Evolutionary conservation across 1,139 yeast species (phyloP), one percentile per base, ranked within the genome.

Genomic region (Yamadazyma diddensiae): DNA sequence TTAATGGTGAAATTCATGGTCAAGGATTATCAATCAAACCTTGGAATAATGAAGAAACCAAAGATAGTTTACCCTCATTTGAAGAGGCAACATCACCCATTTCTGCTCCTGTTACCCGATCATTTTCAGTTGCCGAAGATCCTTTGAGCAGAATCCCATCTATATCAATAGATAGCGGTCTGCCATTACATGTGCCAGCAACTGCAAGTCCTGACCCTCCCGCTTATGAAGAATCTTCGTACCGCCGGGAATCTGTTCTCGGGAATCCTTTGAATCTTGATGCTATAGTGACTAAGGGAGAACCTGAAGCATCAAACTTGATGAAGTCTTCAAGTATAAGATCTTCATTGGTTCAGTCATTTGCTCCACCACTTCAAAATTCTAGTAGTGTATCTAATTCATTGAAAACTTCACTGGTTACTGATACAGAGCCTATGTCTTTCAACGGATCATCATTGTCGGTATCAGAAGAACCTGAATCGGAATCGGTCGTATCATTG

Each of bases 1-100:
- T 26, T 9, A 36, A 39, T 25, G 49, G 49, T 5, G 43, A 37
- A 22, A 38, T 44, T 9, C 33, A 31, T 7, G 49, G 49, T 5
- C 57, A 58, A 33, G 72, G 77, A 2, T 57, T 70, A 35, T 59
- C 69, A 1, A 69, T 72, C 15, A 59, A 50, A 35, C 57, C 55
- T 6, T 53, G 56, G 46, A 24, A 33, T 26, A 49, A 44, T 20
- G 43, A 47, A 6, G 39, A 45, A 6, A 41, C 34, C 11, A 48
- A 39, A 3, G 73, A 64, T 7, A 58, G 50, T 11, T 59, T 76
- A 21, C 85, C 85, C 1, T 60, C 78, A 1, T 79, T 79, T 50
- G 82, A 78, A 48, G 80, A 79, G 44, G 84, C 82, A 1, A 55
- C 53, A 0, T 58, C 65, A 1, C 43, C 55, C 1, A 39, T 53